Evolutionary conservation across 2,329 filamentous ascomycete species (phyloP).

Genomic region (Diaporthe ilicicola): DNA sequence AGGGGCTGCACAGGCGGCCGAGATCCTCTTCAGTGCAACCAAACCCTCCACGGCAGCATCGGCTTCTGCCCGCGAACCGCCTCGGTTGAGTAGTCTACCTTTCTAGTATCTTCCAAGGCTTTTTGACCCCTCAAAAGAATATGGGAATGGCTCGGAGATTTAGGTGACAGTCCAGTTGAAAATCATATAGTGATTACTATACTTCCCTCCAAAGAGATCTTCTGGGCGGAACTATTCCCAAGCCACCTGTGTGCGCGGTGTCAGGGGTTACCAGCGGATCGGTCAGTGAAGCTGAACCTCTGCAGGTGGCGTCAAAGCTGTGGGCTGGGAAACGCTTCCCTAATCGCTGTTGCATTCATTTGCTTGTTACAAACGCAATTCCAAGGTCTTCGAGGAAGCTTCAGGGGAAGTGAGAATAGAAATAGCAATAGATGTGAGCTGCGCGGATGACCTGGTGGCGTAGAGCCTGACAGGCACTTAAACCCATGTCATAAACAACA

Average conservation of each 20-base stretch:
- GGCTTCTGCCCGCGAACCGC: background rate
- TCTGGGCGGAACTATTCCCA: background rate
- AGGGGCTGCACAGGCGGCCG: slow-evolving; percentile 22
- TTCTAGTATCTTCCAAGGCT: background rate
- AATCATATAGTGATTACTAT: background rate
- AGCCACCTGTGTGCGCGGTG: background rate
- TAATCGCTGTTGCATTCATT: background rate
- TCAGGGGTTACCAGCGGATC: background rate
- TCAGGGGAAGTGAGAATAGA: background rate
- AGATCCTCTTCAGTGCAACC: slow-evolving; percentile 27
- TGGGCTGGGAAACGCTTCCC: background rate
- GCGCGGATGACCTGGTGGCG: background rate
- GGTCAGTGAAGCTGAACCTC: background rate
- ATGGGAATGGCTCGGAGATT: background rate
- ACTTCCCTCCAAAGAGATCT: background rate
- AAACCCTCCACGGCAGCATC: slow-evolving; percentile 8
- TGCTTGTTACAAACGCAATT: background rate
- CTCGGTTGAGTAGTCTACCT: background rate
- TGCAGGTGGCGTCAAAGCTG: background rate
- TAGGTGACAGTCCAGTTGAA: background rate
- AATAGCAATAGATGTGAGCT: background rate
- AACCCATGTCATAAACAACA: background rate
- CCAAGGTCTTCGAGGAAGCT: background rate
- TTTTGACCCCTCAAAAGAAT: no score
- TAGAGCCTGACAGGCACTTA: background rate